phyloP scores from a whole-genome alignment of 2,329 filamentous ascomycete species.

The Geosmithia putterillii region DNA sequence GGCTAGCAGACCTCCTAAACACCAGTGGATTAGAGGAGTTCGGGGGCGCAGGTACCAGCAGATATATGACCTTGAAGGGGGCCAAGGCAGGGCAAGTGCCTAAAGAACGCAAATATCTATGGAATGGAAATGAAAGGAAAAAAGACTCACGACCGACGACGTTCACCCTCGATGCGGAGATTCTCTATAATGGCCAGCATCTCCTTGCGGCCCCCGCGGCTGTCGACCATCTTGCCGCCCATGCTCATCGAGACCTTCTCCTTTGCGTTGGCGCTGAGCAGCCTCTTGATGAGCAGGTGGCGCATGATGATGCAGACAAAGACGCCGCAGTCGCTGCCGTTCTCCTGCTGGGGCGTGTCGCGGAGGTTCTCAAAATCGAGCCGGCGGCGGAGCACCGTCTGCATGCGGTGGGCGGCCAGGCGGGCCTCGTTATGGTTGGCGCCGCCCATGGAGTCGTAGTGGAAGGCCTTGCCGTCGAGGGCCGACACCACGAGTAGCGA shows the following conservation, averaged over 20 bases:
- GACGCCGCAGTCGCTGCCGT: conserved; percentile 86
- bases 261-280: conserved; percentile 66
- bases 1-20: conserved; percentile 22
- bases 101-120: background rate
- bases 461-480: conserved; percentile 84
- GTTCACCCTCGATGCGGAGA: conserved; percentile 76
- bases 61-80: background rate
- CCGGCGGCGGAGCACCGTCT: conserved; percentile 50
- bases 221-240: conserved; percentile 73
- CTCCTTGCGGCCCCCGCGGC: conserved; percentile 68
- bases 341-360: conserved; percentile 84
- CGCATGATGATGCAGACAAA: conserved; percentile 95
- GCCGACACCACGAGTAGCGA: conserved; percentile 80
- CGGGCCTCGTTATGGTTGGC: conserved; percentile 66
- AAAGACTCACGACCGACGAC: conserved; percentile 59
- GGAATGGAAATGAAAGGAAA: background rate
- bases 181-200: conserved; percentile 84
- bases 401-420: conserved; percentile 56
- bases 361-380: conserved; percentile 70
- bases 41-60: background rate
- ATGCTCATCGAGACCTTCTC: conserved; percentile 94
- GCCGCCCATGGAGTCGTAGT: conserved; percentile 80
- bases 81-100: background rate
- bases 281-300: conserved; percentile 73
- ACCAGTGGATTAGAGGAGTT: background rate